phyloP scores from a whole-genome alignment of 192 early-diverging fungal genomes.

The Coemansia sp. region DNA sequence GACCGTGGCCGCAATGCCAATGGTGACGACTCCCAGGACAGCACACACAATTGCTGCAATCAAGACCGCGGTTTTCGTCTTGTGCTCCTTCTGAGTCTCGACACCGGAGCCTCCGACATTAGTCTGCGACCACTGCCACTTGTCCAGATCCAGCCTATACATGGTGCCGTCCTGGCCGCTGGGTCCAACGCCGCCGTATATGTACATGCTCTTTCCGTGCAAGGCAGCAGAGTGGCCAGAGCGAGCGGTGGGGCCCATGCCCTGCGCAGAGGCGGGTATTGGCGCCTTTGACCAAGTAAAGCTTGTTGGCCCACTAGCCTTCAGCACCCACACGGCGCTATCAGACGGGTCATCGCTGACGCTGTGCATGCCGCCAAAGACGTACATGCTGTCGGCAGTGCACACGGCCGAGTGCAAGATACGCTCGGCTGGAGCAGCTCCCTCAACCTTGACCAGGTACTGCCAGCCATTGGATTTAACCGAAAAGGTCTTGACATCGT shows the following conservation, averaged over 20 bases:
- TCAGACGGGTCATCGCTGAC: conserved; percentile 44
- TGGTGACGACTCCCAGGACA: conserved; percentile 44
- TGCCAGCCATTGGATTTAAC: conserved; percentile 56
- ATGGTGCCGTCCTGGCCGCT: conserved; percentile 59
- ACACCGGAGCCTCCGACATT: conserved; percentile 24
- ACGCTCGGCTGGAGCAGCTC: conserved; percentile 56
- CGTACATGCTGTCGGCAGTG: conserved; percentile 62
- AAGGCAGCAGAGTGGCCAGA: conserved; percentile 67
- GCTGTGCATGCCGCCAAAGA: conserved; percentile 60
- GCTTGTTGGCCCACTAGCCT: conserved; percentile 6
- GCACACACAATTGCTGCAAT: conserved; percentile 53
- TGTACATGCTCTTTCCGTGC: conserved; percentile 59
- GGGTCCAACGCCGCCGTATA: conserved; percentile 66
- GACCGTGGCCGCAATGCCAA: conserved; percentile 48
- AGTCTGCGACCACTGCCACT: conserved; percentile 63
- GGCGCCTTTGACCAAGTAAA: conserved; percentile 53
- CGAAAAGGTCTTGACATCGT: conserved; percentile 56
- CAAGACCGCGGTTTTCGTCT: conserved; percentile 44
- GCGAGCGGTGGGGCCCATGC: conserved; percentile 53
- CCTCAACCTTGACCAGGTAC: conserved; percentile 42
- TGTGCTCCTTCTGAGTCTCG: conserved; percentile 13
- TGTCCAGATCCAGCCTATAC: conserved; percentile 61
- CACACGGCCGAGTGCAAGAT: conserved; percentile 67
- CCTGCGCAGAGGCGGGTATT: conserved; percentile 21
- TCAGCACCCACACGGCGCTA: conserved; percentile 55